phyloP scores from a whole-genome alignment of 352 stramenopile species.

The Pythium volutum region DNA sequence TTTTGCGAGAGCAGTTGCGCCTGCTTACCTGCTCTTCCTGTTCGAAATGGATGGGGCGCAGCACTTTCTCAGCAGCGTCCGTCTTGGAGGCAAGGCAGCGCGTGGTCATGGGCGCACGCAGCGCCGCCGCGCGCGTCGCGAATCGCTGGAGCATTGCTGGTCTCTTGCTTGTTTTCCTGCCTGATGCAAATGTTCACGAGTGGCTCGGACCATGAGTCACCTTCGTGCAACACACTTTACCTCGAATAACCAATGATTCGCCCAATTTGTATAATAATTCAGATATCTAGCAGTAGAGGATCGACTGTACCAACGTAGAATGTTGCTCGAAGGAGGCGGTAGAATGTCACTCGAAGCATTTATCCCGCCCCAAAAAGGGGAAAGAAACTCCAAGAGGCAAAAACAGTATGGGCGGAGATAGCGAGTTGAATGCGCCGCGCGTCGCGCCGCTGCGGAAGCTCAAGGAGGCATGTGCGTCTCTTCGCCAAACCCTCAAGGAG shows the following conservation, averaged over 20 bases:
- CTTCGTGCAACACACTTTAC: constrained; percentile 16
- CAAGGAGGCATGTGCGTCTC: constrained; percentile 40
- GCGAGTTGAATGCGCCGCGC: constrained; percentile 2
- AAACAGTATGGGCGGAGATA: constrained; percentile 9
- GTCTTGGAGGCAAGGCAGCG: constrained; percentile 25
- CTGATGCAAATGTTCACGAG: not conserved
- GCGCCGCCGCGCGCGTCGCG: constrained; percentile 15
- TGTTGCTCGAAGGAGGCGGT: constrained; percentile 8
- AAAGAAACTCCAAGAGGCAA: not conserved
- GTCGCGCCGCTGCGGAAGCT: constrained; percentile 47
- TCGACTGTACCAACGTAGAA: too few relatives aligned
- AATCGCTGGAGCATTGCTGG: constrained; percentile 26
- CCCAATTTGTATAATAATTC: too few relatives aligned
- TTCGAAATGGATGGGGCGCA: constrained; percentile 75
- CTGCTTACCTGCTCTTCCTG: constrained; percentile 56
- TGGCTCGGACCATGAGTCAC: constrained; percentile 9
- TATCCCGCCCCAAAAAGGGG: not conserved
- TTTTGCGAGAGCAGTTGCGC: too few relatives aligned
- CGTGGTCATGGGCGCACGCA: constrained; percentile 12
- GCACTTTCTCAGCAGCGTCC: constrained; percentile 11
- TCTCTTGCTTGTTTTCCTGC: not conserved
- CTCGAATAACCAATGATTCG: not conserved
- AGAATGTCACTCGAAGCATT: constrained; percentile 11
- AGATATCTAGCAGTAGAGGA: too few relatives aligned
- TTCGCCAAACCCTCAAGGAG: constrained; percentile 39